Conservation (phyloP, 768 basidiomycete species). For the Pleurotus eryngii region DNA sequence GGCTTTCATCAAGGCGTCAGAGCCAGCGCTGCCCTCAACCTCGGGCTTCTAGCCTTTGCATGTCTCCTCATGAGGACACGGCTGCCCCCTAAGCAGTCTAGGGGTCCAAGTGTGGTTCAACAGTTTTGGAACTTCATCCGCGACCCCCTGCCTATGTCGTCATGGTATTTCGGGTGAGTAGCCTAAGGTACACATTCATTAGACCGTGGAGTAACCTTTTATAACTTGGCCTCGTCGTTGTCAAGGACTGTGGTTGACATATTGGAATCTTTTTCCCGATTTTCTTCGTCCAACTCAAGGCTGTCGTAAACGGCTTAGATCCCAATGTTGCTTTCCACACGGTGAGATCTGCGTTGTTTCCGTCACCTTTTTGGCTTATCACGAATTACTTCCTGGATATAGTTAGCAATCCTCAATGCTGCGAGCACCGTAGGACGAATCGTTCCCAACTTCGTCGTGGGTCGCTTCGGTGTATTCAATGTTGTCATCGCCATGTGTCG, state of each 20-base stretch:
- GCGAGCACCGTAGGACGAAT: constrained; percentile 33
- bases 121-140: constrained; percentile 32
- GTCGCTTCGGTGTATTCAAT: constrained; percentile 23
- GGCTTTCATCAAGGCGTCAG: constrained; percentile 56
- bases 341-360: constrained; percentile 25
- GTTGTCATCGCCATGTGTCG: constrained; percentile 27
- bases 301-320: constrained; percentile 42
- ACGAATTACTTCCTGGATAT: constrained; percentile 12
- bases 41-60: constrained; percentile 33
- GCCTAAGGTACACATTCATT: constrained; percentile 8
- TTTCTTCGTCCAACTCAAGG: constrained; percentile 56
- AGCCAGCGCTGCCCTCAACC: constrained; percentile 41
- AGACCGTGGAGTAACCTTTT: background rate
- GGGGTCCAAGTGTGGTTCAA: constrained; percentile 22
- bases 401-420: constrained; percentile 37
- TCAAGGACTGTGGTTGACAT: background rate
- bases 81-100: constrained; percentile 33
- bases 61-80: constrained; percentile 36
- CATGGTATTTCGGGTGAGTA: constrained; percentile 37
- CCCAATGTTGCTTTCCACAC: constrained; percentile 54
- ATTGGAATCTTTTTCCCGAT: constrained; percentile 41
- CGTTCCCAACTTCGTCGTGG: constrained; percentile 30
- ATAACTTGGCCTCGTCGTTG: background rate
- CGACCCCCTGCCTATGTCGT: constrained; percentile 41
- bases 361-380: background rate